Evolutionary conservation across 2,329 filamentous ascomycete genomes (phyloP).

Genomic region (Knoxdaviesia proteae): DNA sequence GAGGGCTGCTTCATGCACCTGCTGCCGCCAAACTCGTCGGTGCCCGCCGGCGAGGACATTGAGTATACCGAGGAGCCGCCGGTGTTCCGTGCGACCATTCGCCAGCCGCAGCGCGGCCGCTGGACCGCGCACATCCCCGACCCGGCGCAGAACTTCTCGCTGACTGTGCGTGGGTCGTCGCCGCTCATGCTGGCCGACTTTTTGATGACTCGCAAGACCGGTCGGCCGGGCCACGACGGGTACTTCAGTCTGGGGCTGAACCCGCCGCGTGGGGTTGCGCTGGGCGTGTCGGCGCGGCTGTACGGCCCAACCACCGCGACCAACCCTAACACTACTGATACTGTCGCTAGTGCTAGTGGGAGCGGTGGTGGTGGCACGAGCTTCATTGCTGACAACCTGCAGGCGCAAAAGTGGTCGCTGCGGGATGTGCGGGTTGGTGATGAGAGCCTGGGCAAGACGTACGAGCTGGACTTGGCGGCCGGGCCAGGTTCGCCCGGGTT

Average conservation of each 20-base stretch:
- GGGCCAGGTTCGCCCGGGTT: no score
- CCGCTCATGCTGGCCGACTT: conserved; percentile 3
- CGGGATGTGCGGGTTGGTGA: no score
- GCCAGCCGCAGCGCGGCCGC: conserved; percentile 2
- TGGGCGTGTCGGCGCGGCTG: conserved; percentile 4
- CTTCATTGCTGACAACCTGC: no score
- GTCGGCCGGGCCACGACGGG: conserved; percentile 4
- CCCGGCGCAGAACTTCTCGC: conserved; percentile 1
- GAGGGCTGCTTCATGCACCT: conserved; percentile 3
- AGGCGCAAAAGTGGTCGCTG: no score
- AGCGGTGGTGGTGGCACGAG: no score
- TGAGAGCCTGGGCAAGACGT: no score
- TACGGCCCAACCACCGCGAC: conserved; percentile 1
- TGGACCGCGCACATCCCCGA: conserved; percentile 2
- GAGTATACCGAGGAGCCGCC: background rate
- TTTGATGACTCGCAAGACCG: conserved; percentile 4
- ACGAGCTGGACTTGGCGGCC: no score
- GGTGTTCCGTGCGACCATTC: background rate
- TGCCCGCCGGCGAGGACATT: background rate
- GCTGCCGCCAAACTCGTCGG: background rate
- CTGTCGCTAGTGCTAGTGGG: no score
- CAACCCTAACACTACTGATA: no score
- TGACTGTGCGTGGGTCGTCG: conserved; percentile 3
- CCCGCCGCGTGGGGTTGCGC: background rate
- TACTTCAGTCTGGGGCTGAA: conserved; percentile 4